Conservation (phyloP, 495 filamentous ascomycete genomes). For the Xeromyces bisporus region DNA sequence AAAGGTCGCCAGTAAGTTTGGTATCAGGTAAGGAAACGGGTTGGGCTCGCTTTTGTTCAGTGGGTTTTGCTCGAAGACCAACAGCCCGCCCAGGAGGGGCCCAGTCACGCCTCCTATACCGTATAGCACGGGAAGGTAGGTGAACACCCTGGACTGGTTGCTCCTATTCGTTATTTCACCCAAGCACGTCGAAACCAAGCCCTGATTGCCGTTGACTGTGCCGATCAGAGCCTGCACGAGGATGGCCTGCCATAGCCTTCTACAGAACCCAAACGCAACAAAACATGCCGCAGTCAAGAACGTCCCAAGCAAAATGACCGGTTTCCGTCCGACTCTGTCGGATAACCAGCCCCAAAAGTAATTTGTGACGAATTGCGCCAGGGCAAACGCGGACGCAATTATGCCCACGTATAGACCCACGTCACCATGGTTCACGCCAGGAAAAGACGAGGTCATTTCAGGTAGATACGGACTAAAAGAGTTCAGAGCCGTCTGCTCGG, state of each 20-base stretch:
- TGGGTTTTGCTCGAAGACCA: conserved; percentile 44
- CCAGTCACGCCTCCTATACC: conserved; percentile 86
- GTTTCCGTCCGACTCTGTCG: conserved; percentile 82
- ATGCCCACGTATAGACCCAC: conserved; percentile 82
- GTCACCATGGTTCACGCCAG: conserved; percentile 49
- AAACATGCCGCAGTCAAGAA: conserved; percentile 67
- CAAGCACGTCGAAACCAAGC: conserved; percentile 76
- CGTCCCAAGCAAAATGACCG: conserved; percentile 78
- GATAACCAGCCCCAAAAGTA: conserved; percentile 89
- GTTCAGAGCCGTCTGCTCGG: conserved; percentile 92
- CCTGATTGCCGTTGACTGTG: conserved; percentile 78
- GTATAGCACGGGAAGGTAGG: conserved; percentile 84
- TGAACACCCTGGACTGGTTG: conserved; percentile 84
- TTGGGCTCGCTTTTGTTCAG: conserved; percentile 33
- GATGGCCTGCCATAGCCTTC: conserved; percentile 64
- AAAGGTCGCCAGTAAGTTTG: conserved; percentile 58
- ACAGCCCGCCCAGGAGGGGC: conserved; percentile 70
- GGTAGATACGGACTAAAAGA: conserved; percentile 94
- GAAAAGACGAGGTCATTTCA: conserved; percentile 74
- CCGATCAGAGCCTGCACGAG: conserved; percentile 81
- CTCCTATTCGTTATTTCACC: conserved; percentile 90
- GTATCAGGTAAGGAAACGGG: conserved; percentile 67
- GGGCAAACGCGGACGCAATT: conserved; percentile 76
- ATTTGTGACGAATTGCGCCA: conserved; percentile 83
- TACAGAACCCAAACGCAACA: conserved; percentile 73